Evolutionary conservation across 352 stramenopile species (phyloP).

Genomic region (Pythium rishiriense): DNA sequence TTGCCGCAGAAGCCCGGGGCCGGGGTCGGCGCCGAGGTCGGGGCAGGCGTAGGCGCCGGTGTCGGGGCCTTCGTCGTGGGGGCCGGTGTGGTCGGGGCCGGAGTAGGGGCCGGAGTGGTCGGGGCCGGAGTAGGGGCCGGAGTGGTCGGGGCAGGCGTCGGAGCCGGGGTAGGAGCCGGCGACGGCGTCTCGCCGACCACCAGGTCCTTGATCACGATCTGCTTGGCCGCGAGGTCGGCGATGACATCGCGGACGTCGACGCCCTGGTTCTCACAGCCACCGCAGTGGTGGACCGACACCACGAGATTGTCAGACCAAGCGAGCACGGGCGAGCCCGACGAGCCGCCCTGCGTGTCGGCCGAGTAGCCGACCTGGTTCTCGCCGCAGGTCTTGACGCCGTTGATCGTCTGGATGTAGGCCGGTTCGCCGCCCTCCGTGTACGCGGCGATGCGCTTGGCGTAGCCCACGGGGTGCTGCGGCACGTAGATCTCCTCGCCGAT

Average conservation of each 20-base stretch:
- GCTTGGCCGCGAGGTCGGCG: slow-evolving; percentile 17
- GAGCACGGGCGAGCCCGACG: slow-evolving; percentile 29
- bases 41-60: not conserved
- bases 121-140: not conserved
- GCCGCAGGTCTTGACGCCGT: slow-evolving; percentile 15
- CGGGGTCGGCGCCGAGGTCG: not conserved
- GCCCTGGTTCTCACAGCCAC: slow-evolving; percentile 30
- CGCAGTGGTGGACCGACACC: slow-evolving; percentile 34
- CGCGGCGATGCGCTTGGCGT: slow-evolving; percentile 11
- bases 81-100: not conserved
- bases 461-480: slow-evolving; percentile 4
- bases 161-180: not conserved
- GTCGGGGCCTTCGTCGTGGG: not conserved
- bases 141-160: not conserved
- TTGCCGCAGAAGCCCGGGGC: slow-evolving; percentile 11
- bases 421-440: slow-evolving; percentile 6
- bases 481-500: slow-evolving; percentile 26
- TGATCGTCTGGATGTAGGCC: slow-evolving; percentile 13
- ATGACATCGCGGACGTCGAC: slow-evolving; percentile 20
- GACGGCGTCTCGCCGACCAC: slow-evolving; percentile 3
- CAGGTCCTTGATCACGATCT: slow-evolving; percentile 22
- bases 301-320: slow-evolving; percentile 29
- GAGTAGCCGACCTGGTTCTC: slow-evolving; percentile 33
- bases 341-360: slow-evolving; percentile 34
- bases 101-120: not conserved